Evolutionary conservation across 2,329 filamentous ascomycete genomes (phyloP).

Genomic region (Paracoccidioides brasiliensis): DNA sequence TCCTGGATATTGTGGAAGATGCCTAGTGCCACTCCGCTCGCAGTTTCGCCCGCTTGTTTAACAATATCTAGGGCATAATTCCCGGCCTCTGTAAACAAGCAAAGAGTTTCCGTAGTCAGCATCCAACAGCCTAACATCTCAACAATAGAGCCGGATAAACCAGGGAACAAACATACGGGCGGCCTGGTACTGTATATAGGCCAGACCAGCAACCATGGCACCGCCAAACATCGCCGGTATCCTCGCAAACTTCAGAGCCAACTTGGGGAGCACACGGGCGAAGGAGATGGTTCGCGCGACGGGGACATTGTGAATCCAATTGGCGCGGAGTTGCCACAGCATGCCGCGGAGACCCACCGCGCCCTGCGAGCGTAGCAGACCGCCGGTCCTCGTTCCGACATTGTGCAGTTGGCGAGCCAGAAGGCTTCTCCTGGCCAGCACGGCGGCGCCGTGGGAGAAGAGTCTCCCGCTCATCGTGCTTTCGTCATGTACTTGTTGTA

Average conservation of each 20-base stretch:
- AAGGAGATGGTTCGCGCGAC: constrained; percentile 54
- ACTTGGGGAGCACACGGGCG: constrained; percentile 59
- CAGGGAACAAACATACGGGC: constrained; percentile 47
- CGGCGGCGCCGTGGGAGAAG: constrained; percentile 58
- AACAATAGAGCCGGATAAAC: constrained; percentile 1
- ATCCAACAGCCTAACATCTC: not conserved
- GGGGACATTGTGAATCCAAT: constrained; percentile 69
- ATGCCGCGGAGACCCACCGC: constrained; percentile 33
- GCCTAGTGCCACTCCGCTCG: constrained; percentile 53
- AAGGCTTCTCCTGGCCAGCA: constrained; percentile 49
- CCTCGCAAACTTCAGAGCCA: constrained; percentile 78
- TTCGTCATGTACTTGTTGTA: constrained; percentile 21
- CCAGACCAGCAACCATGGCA: constrained; percentile 69
- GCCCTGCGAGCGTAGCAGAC: constrained; percentile 54
- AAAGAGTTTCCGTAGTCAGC: constrained; percentile 2
- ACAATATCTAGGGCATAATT: constrained; percentile 67
- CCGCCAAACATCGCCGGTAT: constrained; percentile 87
- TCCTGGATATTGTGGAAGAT: constrained; percentile 60
- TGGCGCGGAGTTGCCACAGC: constrained; percentile 58
- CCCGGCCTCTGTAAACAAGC: constrained; percentile 47
- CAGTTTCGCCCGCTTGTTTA: constrained; percentile 57
- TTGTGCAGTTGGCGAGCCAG: constrained; percentile 52
- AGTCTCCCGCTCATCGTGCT: constrained; percentile 58
- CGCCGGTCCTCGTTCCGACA: constrained; percentile 47
- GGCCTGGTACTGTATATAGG: constrained; percentile 94